Percentiles rank a stretch among this genome's conserved stretches.
Conservation (phyloP, 306 rosid genomes). For the Begonia loranthoides region DNA sequence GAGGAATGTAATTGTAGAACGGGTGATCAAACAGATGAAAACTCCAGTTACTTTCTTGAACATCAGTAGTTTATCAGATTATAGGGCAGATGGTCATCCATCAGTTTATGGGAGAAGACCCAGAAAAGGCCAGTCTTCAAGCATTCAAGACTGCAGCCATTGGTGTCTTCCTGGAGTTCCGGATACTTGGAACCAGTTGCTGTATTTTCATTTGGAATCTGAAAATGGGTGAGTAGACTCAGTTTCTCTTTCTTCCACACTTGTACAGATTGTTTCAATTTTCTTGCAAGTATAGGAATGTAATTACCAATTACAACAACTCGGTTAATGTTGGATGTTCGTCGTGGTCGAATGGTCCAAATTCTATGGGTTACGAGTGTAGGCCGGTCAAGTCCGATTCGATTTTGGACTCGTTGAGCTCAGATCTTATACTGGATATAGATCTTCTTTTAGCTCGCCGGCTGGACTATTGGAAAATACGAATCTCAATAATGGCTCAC, state of each 20-base stretch:
- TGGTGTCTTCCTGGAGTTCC: slow-evolving; percentile 99
- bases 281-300: slow-evolving; percentile 10
- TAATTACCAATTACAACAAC: too few relatives aligned
- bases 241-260: slow-evolving; percentile 3
- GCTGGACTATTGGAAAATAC: too few relatives aligned
- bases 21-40: slow-evolving; percentile 57
- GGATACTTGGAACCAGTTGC: slow-evolving; percentile 70
- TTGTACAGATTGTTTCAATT: slow-evolving; percentile 3
- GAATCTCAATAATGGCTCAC: too few relatives aligned
- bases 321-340: too few relatives aligned
- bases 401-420: too few relatives aligned
- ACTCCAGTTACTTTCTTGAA: slow-evolving; percentile 62
- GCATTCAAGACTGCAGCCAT: slow-evolving; percentile 83
- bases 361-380: too few relatives aligned
- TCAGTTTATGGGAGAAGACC: slow-evolving; percentile 51
- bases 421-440: too few relatives aligned
- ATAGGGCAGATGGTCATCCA: slow-evolving; percentile 78
- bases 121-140: slow-evolving; percentile 15
- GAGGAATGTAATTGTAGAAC: slow-evolving; percentile 44
- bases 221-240: slow-evolving; percentile 8
- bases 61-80: slow-evolving; percentile 57
- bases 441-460: too few relatives aligned
- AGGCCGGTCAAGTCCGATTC: too few relatives aligned
- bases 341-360: too few relatives aligned
- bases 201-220: slow-evolving; percentile 46